These are phyloP conservation scores for Cladophialophora carrionii DNA, from an alignment of 2,329 filamentous ascomycete species.

Conservation along the genomic window DNA sequence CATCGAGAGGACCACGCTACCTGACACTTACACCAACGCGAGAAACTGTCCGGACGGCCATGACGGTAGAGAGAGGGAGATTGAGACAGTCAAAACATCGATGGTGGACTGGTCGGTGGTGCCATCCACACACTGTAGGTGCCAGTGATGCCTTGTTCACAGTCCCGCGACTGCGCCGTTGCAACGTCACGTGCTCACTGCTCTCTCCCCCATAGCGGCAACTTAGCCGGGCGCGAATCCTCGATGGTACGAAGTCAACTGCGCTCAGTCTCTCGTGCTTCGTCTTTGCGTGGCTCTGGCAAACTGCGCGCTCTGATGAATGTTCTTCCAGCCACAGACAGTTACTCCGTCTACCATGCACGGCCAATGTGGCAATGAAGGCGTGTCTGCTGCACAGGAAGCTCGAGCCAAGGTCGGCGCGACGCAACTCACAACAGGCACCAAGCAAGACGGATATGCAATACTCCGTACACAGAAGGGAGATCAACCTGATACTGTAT, in stretches of 20 bases:
- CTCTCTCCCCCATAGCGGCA: not conserved
- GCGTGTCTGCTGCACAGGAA: not conserved
- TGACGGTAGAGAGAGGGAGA: not conserved
- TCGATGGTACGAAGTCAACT: too few species aligned
- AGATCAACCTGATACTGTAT: too few species aligned
- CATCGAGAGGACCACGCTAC: constrained; percentile 9
- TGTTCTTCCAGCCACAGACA: too few species aligned
- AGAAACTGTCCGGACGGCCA: not conserved
- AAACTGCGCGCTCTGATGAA: not conserved
- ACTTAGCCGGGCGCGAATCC: not conserved
- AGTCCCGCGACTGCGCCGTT: not conserved
- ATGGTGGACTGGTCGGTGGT: not conserved
- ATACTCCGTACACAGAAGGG: too few species aligned
- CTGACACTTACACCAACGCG: constrained; percentile 24
- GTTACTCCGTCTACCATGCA: not conserved
- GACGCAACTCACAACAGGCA: not conserved
- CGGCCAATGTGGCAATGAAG: not conserved
- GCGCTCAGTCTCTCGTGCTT: not conserved
- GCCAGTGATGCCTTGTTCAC: not conserved
- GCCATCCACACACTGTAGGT: not conserved
- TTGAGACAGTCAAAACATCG: not conserved
- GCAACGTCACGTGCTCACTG: not conserved
- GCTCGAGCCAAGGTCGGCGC: not conserved
- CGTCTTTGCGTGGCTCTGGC: not conserved
- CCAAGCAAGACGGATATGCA: not conserved